Base-by-base conservation (phyloP, 2,329 filamentous ascomycete genomes). In the Ophiostoma sp. region DNA sequence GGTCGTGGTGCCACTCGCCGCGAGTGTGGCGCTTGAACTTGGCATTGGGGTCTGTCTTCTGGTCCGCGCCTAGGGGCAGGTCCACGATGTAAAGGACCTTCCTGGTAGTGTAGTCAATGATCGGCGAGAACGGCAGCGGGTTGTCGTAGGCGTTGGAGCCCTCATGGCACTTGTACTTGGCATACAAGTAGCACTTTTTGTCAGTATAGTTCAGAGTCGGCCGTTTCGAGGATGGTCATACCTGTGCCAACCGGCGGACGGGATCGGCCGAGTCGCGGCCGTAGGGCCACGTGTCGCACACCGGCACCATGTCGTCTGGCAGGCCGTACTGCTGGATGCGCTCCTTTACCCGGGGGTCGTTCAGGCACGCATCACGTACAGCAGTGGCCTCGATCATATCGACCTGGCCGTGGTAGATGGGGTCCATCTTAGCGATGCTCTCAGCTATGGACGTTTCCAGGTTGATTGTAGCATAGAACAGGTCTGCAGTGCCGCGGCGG, bases 61-160 rank as follows among this genome's bases (percentile, higher is more conserved):
- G 38, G 9, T 78, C 72, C 0, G 76, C 73, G 1, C 78, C 76
- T 0, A 80, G 76, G 16, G 81, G 81, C 8, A 85, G 78, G 47
- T 79, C 79, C 70, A 82, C 81, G 66, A 85, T 67, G 52, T 52
- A 62, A 18, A 70, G 18, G 27, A 70, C 79, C 69, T 82, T 80
- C 69, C 80, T 81, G 3, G 86, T 81, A 42, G 81, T 71, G 2
- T 85, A 76, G 2, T 81, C 74, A 70, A 83, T 79, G 72, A 85
- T 83, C 7, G 82, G 81, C 63, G 79, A 81, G 36, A 86, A 77
- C 67, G 85, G 80, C 5, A 86, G 77, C 0, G 84, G 84, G 68
- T 85, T 84, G 2, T 84, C 83, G 72, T 86, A 86, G 74, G 83
- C 82, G 72, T 87, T 86, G 45, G 83, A 80, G 68, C 85, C 82